These are phyloP conservation scores for Daldinia eschscholtzii DNA, from an alignment of 2,329 filamentous ascomycete genomes.

Conservation along the genomic window DNA sequence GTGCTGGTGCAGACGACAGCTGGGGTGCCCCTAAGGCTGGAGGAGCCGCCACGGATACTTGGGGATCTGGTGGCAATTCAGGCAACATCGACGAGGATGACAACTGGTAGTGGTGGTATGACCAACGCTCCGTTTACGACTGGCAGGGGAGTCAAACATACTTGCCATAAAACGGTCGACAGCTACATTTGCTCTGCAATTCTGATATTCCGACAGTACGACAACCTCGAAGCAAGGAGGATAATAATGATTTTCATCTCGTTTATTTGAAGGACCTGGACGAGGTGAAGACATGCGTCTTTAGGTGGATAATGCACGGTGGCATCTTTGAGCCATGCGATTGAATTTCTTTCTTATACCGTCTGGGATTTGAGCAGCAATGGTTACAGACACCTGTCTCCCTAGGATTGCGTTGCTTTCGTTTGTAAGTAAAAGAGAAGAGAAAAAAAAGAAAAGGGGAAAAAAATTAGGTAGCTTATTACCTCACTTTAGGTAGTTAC, in stretches of 20 bases:
- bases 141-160: neutral
- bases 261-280: neutral
- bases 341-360: neutral
- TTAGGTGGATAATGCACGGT: neutral
- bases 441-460: too few species aligned
- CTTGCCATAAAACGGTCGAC: neutral
- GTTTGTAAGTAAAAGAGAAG: neutral
- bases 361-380: neutral
- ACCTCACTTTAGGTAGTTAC: neutral
- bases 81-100: neutral
- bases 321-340: neutral
- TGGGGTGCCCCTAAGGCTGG: slow-evolving; percentile 12
- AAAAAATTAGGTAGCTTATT: neutral
- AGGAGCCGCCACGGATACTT: neutral
- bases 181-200: neutral
- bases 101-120: neutral
- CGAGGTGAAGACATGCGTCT: neutral
- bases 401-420: neutral
- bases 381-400: too few species aligned
- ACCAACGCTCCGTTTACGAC: neutral
- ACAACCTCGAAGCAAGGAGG: neutral
- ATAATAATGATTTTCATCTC: neutral
- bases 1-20: slow-evolving; percentile 11
- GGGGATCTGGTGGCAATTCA: slow-evolving; percentile 9
- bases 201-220: neutral